Base-by-base conservation (phyloP, 2,329 filamentous ascomycete species). In the Diaporthe ampelina region DNA sequence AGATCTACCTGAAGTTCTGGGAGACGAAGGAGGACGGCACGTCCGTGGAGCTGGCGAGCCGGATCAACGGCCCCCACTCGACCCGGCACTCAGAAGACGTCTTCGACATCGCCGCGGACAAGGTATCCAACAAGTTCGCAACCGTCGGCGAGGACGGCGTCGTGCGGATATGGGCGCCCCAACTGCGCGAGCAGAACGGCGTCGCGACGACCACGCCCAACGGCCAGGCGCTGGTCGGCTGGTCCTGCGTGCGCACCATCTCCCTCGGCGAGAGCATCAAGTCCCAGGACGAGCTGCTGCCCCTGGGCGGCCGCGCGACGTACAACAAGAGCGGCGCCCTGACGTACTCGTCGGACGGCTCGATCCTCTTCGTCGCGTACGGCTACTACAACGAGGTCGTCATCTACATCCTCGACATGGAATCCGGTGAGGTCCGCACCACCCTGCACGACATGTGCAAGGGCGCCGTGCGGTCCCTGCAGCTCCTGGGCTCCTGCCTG, bases 1-100 rank as follows among this genome's bases (percentile, higher is more conserved):
- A 98, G 81, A 90, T 95, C 0, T 94, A 94, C 79, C 87, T 99
- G 67, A 98, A 98, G 81, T 97, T 99, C 81, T 99, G 97, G 97
- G 85, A 92, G 82, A 83, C 94, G 84, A 91, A 90, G 84, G 80
- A 86, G 79, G 79, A 87, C 79, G 80, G 86, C 80, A 80, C 90
- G 80, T 80, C 85, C 78, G 94, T 97, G 88, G 91, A 94, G 75
- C 87, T 99, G 15, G 91, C 94, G 69, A 94, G 95, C 3, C 91
- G 96, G 74, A 91, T 98, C 71, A 95, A 98, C 81, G 89, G 91
- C 11, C 95, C 97, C 21, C 96, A 99, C 83, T 87, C 88, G 74
- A 88, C 90, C 72, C 84, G 83, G 75, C 82, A 85, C 74, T 85
- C 86, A 1, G 88, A 90, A 58, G 85, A 88, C 6, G 88, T 98